phyloP scores from a whole-genome alignment of 306 rosid genomes.

The Sophora flavescens region DNA sequence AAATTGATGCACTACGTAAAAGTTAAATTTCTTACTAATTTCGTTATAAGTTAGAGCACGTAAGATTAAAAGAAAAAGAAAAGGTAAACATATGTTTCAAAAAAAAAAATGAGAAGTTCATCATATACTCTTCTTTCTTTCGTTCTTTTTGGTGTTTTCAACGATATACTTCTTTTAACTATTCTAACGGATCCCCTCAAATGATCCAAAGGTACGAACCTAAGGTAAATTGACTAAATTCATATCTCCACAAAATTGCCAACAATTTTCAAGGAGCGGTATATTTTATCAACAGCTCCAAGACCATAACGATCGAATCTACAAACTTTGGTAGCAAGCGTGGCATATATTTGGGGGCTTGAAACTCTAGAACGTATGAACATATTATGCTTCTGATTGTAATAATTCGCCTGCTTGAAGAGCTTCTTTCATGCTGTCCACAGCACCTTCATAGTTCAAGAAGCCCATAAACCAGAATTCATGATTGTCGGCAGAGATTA shows the following conservation, averaged over 20 bases:
- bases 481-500: constrained; percentile 75
- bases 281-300: constrained; percentile 45
- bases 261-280: constrained; percentile 38
- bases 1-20: neutral
- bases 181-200: constrained; percentile 22
- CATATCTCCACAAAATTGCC: constrained; percentile 46
- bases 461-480: constrained; percentile 99
- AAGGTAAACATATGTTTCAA: neutral
- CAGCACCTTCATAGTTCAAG: constrained; percentile 74
- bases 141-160: too few relatives aligned
- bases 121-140: neutral
- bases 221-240: constrained; percentile 7
- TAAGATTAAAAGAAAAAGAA: constrained; percentile 20
- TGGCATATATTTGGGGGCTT: constrained; percentile 32
- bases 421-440: constrained; percentile 64
- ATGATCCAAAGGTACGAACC: constrained; percentile 35
- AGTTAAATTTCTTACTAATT: neutral
- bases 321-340: neutral
- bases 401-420: constrained; percentile 50
- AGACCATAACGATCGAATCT: constrained; percentile 42
- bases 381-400: constrained; percentile 51
- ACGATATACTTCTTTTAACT: neutral
- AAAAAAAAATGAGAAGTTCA: too few relatives aligned
- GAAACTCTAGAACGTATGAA: constrained; percentile 42
- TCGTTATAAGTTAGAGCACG: constrained; percentile 23